Percentiles rank a stretch among this genome's conserved stretches.
Conservation (phyloP, 2,329 filamentous ascomycete genomes). For the Penicillium verrucosum region DNA sequence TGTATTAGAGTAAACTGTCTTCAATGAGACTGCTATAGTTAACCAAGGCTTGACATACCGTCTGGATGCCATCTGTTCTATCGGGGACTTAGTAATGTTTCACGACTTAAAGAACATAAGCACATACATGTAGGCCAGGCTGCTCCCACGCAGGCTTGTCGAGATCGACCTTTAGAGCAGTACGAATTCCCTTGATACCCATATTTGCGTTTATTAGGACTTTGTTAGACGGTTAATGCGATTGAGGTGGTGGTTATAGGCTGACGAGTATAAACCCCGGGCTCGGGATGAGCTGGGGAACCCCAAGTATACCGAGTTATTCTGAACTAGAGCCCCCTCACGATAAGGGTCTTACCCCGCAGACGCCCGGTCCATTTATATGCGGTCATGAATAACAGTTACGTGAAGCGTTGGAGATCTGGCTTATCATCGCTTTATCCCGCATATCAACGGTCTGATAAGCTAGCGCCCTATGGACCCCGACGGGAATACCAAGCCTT, state of each 20-base stretch:
- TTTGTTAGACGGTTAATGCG: neutral
- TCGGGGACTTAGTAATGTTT: neutral
- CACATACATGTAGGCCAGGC: conserved; percentile 64
- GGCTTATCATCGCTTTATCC: conserved; percentile 14
- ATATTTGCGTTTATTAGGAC: conserved; percentile 20
- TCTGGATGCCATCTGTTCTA: conserved; percentile 94
- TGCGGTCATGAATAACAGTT: neutral
- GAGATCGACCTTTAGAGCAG: conserved; percentile 69
- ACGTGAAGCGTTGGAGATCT: neutral
- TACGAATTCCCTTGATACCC: conserved; percentile 56
- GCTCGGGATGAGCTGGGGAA: neutral
- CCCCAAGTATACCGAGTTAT: neutral
- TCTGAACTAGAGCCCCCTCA: neutral
- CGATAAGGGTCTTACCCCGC: conserved; percentile 6
- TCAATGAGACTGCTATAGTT: neutral
- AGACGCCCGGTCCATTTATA: neutral
- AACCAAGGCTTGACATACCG: conserved; percentile 50
- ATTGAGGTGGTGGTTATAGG: neutral
- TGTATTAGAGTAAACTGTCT: neutral
- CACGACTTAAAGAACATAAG: conserved; percentile 7
- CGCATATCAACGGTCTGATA: conserved; percentile 12
- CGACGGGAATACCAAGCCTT: neutral
- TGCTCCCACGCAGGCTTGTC: conserved; percentile 70
- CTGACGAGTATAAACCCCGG: neutral
- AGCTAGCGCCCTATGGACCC: neutral